Evolutionary conservation across 2,329 filamentous ascomycete genomes (phyloP).

Genomic region (Macrophomina tecta): DNA sequence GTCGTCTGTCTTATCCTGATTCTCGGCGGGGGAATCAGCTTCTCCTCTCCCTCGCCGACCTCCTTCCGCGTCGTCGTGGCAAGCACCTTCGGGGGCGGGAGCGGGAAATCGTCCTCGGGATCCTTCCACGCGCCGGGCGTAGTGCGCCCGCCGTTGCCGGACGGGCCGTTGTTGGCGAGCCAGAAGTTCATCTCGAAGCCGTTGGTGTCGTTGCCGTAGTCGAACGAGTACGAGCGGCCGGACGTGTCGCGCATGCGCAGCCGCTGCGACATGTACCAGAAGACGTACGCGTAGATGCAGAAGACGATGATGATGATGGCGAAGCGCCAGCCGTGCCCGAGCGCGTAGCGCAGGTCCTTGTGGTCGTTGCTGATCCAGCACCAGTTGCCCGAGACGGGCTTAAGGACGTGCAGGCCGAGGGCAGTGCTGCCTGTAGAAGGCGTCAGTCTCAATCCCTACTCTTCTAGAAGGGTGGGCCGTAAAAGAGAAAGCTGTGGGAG

Average conservation of each 20-base stretch:
- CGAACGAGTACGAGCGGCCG: conserved; percentile 15
- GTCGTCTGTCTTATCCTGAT: conserved; percentile 11
- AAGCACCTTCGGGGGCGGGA: conserved; percentile 9
- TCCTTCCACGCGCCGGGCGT: neutral
- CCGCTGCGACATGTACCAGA: conserved; percentile 39
- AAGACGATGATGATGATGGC: conserved; percentile 50
- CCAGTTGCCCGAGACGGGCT: conserved; percentile 55
- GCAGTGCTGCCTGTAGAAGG: conserved; percentile 12
- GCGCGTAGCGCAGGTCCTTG: conserved; percentile 49
- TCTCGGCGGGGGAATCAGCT: conserved; percentile 12
- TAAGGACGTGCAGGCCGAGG: conserved; percentile 33
- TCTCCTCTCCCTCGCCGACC: neutral
- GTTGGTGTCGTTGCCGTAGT: conserved; percentile 9
- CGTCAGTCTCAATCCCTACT: neutral
- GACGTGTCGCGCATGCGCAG: conserved; percentile 11
- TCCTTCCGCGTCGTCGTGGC: neutral
- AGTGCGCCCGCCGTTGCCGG: neutral
- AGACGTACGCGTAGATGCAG: conserved; percentile 52
- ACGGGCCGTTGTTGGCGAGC: conserved; percentile 13
- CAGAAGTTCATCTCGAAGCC: conserved; percentile 26
- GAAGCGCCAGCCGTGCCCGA: conserved; percentile 56
- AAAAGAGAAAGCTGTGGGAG: neutral
- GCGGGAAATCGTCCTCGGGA: neutral
- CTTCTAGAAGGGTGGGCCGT: neutral
- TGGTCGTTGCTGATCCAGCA: conserved; percentile 53